Evolutionary conservation across 176 grass and related monocot genomes (phyloP), one percentile per base, ranked within the genome.

Genomic region (Raddia distichophylla): DNA sequence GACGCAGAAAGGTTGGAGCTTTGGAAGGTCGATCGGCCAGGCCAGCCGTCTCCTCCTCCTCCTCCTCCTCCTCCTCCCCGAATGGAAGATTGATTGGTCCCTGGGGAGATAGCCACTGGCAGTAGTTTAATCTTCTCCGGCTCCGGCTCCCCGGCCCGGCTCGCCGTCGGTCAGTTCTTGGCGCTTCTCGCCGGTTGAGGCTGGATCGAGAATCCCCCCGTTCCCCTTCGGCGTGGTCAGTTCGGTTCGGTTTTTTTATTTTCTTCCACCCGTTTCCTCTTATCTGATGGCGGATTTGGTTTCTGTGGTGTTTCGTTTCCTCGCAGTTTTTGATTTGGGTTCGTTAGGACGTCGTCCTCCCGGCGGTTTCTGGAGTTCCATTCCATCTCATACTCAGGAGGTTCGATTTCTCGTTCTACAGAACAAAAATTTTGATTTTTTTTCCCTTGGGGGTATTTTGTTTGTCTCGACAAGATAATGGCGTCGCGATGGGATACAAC

Each of bases 301-400:
- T 27, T 69, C 4, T 15, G 1, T 20, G 56, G 58, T 5, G 2
- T 60, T 52, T 59, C 8, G 19, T 64, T 44, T 44, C 2, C 2
- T 80, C 8, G 19, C 75, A 69, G 81, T 88, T 74, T 68, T 68
- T 51, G 65, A 17, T 76, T 71, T 13, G 14, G 71, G 48, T 64
- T 77, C 71, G 11, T 32, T n/a, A 16, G 34, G 44, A 13, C 71
- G 4, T 71, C 32, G 10, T 13, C 78, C 13, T 3, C 42, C 66
- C 22, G 48, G 52, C 66, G 50, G 83, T 53, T 85, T 51, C 48
- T 27, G 27, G 27, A 27, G 27, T 71, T 4, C 3, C 11, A 14
- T 43, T 69, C 76, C 76, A 6, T 75, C 60, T 12, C 55, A 14
- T 10, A 7, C 27, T 19, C 37, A 40, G 37, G 3, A 82, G 87